Percentiles rank a stretch among this genome's conserved stretches.
phyloP scores from a whole-genome alignment of 305 asterid genomes.

The Lippia alba region DNA sequence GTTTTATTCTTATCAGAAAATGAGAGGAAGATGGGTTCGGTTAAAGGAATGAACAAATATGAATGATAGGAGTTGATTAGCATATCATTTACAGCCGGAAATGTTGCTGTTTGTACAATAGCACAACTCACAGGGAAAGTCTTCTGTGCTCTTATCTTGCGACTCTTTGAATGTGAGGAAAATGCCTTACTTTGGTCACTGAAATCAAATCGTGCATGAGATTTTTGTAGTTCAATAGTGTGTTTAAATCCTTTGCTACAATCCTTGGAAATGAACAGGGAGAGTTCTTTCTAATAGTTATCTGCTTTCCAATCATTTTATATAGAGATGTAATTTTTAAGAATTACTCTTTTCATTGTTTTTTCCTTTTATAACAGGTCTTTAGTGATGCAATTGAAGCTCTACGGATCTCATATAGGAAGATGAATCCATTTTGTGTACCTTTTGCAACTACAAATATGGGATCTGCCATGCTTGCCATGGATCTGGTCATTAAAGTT shows the following conservation, averaged over 20 bases:
- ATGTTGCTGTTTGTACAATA: not conserved
- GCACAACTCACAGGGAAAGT: constrained; percentile 4
- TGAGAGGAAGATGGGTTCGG: constrained; percentile 4
- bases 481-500: constrained; percentile 73
- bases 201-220: not conserved
- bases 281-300: constrained; percentile 13
- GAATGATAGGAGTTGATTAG: constrained; percentile 10
- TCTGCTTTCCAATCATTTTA: constrained; percentile 32
- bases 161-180: constrained; percentile 20
- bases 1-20: constrained; percentile 10
- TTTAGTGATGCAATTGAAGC: constrained; percentile 91
- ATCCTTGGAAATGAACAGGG: not conserved
- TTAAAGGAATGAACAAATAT: constrained; percentile 20
- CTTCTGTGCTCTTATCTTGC: constrained; percentile 12
- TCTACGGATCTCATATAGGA: constrained; percentile 80
- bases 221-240: constrained; percentile 20
- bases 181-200: constrained; percentile 7
- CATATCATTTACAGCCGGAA: not conserved
- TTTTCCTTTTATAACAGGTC: constrained; percentile 52
- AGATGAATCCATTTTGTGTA: constrained; percentile 97
- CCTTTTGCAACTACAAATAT: constrained; percentile 94
- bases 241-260: not conserved
- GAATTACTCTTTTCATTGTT: constrained; percentile 46
- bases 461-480: constrained; percentile 97
- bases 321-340: constrained; percentile 52